Evolutionary conservation across 805 yeast species (phyloP), one percentile per base, ranked within the genome.

Genomic region (Zygoascus tannicola): DNA sequence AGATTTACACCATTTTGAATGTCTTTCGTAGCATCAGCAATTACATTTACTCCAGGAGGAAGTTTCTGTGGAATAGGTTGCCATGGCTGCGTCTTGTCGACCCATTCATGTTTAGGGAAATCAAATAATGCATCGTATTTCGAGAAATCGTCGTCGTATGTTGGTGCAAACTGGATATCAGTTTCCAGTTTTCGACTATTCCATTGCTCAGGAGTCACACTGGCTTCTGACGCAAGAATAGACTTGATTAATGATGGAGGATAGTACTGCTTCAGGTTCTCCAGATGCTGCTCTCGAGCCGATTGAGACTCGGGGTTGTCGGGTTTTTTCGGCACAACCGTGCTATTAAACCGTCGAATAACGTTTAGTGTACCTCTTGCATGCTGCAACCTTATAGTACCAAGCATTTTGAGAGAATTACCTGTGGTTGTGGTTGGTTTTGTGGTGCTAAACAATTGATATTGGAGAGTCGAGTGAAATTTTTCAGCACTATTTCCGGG

Each of bases 221-320:
- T 71, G 4, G 81, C 69, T 65, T 90, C 96, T 0, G 97, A 85
- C 37, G 81, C 71, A 53, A 82, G 70, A 52, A 92, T 85, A 43
- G 94, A 76, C 58, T 85, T 84, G 50, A 90, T 74, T 41, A 88
- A 71, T 46, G 80, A 82, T 26, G 87, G 85, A 5, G 90, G 77
- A 62, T 90, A 90, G 68, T 80, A 90, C 58, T 86, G 78, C 38
- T 76, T 63, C 52, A 88, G 70, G 50, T 68, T 70, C 37, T 75
- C 72, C 50, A 77, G 54, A 60, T 81, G 86, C 46, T 66, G 46
- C 33, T 54, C 53, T 12, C 63, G 56, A 26, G 30, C n/a, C n/a
- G n/a, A n/a, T n/a, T n/a, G n/a, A n/a, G n/a, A n/a, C n/a, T n/a
- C n/a, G n/a, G n/a, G n/a, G n/a, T n/a, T n/a, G n/a, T n/a, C n/a